Conservation (phyloP, 768 basidiomycete species). For the Rhizopogon salebrosus region DNA sequence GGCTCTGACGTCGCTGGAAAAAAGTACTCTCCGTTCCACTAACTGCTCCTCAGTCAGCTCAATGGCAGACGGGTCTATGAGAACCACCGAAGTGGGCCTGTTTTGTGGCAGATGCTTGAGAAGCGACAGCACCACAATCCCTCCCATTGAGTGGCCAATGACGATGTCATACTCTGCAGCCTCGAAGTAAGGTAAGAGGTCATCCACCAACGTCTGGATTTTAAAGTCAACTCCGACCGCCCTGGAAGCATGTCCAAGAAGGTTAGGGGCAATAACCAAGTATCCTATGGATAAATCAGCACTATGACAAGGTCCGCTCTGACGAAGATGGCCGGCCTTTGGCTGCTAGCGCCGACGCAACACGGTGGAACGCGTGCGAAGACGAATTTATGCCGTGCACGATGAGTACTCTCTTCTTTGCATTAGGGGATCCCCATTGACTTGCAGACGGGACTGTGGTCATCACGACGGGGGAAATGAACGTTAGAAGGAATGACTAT, state of each 20-base stretch:
- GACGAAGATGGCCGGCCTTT: conserved; percentile 8
- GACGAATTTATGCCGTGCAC: conserved; percentile 15
- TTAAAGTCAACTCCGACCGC: background rate
- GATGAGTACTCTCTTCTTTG: conserved; percentile 13
- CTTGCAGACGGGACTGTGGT: conserved; percentile 2
- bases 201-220: background rate
- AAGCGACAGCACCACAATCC: conserved; percentile 7
- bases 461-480: background rate
- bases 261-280: conserved; percentile 18
- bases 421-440: conserved; percentile 14
- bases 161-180: conserved; percentile 5
- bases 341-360: conserved; percentile 12
- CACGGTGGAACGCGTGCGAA: conserved; percentile 11
- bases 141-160: conserved; percentile 20
- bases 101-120: conserved; percentile 10
- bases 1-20: background rate
- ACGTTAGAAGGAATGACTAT: no score
- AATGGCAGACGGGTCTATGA: conserved; percentile 16
- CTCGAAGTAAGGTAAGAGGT: conserved; percentile 1
- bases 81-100: conserved; percentile 7
- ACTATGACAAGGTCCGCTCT: no score
- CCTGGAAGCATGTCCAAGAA: conserved; percentile 18
- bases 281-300: conserved; percentile 13
- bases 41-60: background rate
- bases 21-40: background rate